phyloP scores from a whole-genome alignment of 73 alveolate genomes.

The Tetrahymena thermophila region DNA sequence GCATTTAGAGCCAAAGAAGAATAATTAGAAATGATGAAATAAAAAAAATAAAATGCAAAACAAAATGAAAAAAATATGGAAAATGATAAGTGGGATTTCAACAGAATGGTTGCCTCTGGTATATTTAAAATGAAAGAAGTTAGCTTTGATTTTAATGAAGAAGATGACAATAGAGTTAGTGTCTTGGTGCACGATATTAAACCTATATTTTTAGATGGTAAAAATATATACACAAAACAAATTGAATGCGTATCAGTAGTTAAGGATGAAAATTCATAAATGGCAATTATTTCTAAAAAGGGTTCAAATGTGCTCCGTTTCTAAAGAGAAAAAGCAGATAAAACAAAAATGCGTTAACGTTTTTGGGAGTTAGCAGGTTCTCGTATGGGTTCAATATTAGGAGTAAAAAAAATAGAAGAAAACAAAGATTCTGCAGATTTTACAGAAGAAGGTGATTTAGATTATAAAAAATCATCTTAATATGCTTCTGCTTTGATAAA shows the following conservation, averaged over 20 bases:
- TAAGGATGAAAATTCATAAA: conserved; percentile 97
- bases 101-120: conserved; percentile 91
- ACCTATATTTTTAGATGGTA: conserved; percentile 98
- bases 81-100: conserved; percentile 96
- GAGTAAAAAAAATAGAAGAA: conserved; percentile 55
- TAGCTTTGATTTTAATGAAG: conserved; percentile 62
- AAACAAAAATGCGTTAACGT: conserved; percentile 92
- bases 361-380: conserved; percentile 90
- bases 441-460: conserved; percentile 75
- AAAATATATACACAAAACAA: conserved; percentile 89
- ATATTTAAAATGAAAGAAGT: conserved; percentile 64
- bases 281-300: conserved; percentile 93
- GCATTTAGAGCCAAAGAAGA: conserved; percentile 44
- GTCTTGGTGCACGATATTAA: conserved; percentile 94
- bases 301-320: conserved; percentile 89
- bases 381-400: conserved; percentile 56
- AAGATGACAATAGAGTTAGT: conserved; percentile 88
- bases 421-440: conserved; percentile 56
- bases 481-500: conserved; percentile 80
- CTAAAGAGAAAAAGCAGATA: conserved; percentile 88
- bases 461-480: conserved; percentile 72
- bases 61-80: conserved; percentile 80
- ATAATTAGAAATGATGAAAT: conserved; percentile 28
- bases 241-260: conserved; percentile 93
- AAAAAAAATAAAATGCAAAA: conserved; percentile 48